Conservation (phyloP, 305 asterid genomes). For the Coffea humblotiana region DNA sequence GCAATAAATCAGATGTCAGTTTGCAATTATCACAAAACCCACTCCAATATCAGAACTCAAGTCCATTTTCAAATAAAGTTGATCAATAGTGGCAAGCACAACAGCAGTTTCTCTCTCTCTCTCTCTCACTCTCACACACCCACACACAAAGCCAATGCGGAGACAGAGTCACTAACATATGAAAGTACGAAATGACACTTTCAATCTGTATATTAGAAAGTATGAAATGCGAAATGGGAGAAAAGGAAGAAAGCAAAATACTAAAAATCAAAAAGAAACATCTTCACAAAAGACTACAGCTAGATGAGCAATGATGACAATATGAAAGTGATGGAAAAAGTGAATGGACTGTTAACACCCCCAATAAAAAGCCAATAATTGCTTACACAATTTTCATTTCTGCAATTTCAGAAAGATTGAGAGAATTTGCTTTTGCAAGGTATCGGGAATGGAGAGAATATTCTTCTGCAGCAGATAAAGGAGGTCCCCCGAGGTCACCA, state of each 20-base stretch:
- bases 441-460: constrained; percentile 95
- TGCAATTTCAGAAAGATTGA: constrained; percentile 85
- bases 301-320: background rate
- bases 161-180: background rate
- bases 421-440: constrained; percentile 92
- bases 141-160: background rate
- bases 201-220: background rate
- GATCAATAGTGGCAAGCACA: background rate
- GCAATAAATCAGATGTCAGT: background rate
- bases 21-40: background rate
- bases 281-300: background rate
- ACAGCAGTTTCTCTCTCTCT: background rate
- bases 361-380: constrained; percentile 7
- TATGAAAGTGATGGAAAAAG: background rate
- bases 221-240: background rate
- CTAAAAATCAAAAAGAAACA: background rate
- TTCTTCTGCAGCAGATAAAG: constrained; percentile 91
- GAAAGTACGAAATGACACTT: background rate
- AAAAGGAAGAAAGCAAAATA: background rate
- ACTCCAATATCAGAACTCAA: background rate
- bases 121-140: background rate
- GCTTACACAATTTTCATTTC: constrained; percentile 98
- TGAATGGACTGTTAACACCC: too few relatives aligned
- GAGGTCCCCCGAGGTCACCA: constrained; percentile 90
- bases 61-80: background rate